Evolutionary conservation across 768 basidiomycete genomes (phyloP), one percentile per base, ranked within the genome.

Genomic region (Rhizopogon roseolus): DNA sequence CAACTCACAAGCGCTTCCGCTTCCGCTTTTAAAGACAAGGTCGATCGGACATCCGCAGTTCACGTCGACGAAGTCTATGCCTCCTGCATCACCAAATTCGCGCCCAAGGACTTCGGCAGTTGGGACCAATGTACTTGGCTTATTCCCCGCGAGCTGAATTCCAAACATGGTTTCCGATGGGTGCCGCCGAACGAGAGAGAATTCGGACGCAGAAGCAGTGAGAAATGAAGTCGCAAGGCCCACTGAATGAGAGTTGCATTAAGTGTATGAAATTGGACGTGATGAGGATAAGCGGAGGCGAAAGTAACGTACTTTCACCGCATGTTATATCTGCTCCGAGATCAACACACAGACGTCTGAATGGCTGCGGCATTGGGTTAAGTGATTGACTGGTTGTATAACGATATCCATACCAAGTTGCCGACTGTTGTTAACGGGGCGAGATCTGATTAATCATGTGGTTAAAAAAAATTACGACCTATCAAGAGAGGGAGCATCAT

Each of bases 31-130:
- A 73, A 95, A 97, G 1, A 99, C 91, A 41, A 98, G 74, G 69
- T 99, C 97, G 60, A 98, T 98, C 4, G 97, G 97, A 69, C 97
- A 98, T 6, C 95, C 95, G 68, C 92, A 91, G 64, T 99, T 99
- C 58, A 98, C 72, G 64, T 99, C 95, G 1, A 95, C 90, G 62
- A 97, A 98, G 63, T 98, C 93, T 19, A 97, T 70, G 17, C 78
- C 76, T 11, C 77, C 74, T 1, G 75, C 75, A 48, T 48, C 46
- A 48, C 46, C 34, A 59, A 83, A 81, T 64, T 91, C 86, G 57
- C 78, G 81, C 2, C 79, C 82, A 27, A 98, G 78, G 6, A 88
- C 76, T 65, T 98, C 96, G 0, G 93, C 90, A 0, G 87, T 84
- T 0, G 91, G 79, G 0, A 86, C 90, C 53, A 98, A 78, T 3